These are phyloP conservation scores for Euphrasia arctica DNA, from an alignment of 305 asterid species.

Conservation along the genomic window DNA sequence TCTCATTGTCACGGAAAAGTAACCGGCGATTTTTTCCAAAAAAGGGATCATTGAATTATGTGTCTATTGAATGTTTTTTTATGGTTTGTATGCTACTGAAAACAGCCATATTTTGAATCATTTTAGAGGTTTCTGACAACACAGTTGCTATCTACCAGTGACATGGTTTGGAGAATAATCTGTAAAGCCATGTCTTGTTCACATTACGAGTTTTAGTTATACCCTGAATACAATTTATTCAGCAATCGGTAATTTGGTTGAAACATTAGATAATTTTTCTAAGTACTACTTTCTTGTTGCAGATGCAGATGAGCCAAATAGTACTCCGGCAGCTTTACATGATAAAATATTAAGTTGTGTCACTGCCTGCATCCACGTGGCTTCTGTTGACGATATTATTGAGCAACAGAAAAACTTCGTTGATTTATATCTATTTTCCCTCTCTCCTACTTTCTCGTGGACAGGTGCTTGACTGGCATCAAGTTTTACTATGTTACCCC, in stretches of 20 bases:
- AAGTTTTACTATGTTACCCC: constrained; percentile 4
- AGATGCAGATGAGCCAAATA: constrained; percentile 60
- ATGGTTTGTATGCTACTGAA: neutral
- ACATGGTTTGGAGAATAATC: neutral
- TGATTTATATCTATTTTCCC: constrained; percentile 51
- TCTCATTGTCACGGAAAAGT: neutral
- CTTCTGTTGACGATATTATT: constrained; percentile 60
- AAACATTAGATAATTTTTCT: constrained; percentile 17
- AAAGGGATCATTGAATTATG: neutral
- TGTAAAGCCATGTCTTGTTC: neutral
- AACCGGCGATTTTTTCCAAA: neutral
- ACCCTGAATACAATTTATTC: constrained; percentile 4
- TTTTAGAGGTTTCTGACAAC: constrained; percentile 1
- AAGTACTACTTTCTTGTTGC: constrained; percentile 36
- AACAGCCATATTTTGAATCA: constrained; percentile 2
- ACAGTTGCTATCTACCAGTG: constrained; percentile 3
- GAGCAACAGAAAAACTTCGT: constrained; percentile 60
- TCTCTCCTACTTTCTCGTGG: constrained; percentile 80
- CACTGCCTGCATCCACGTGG: constrained; percentile 74
- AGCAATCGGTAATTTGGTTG: constrained; percentile 8
- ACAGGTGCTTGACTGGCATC: constrained; percentile 44
- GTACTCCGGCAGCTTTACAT: constrained; percentile 55
- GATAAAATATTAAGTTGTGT: constrained; percentile 68
- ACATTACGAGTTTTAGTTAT: constrained; percentile 11
- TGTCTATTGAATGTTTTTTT: neutral